Evolutionary conservation across 1,284 basidiomycete species (phyloP), one percentile per base, ranked within the genome.

Genomic region (Agaricales sp.): DNA sequence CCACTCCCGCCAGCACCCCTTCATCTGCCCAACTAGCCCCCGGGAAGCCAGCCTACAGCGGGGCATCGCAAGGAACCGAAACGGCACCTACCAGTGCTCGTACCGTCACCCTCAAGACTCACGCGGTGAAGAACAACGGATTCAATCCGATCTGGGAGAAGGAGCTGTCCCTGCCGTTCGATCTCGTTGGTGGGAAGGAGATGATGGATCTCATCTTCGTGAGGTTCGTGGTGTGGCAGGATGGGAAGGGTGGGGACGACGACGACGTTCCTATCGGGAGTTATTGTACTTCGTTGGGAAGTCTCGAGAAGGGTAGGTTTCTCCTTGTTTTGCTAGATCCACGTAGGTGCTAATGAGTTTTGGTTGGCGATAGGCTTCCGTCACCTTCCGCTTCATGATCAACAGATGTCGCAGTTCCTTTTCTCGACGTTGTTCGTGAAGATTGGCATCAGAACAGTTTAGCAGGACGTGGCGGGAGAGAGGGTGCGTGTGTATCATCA

Each of bases 131-230:
- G 65, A 85, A 88, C 60, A 90, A 92, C 58, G 86, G 89, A 2
- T 90, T 92, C 67, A 92, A 92, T 59, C 92, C 92, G 0, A 68
- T 80, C 1, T 95, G 91, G 87, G 73, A 87, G 56, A 79, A 91
- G 58, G 63, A 63, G 21, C 63, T 92, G 20, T 65, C 66, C 18
- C 69, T 93, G 38, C 77, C 78, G 8, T 85, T 92, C 58, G 74
- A 80, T 46, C 77, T 80, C 54, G 75, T 82, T 1, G 85, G 82
- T 1, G 44, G 21, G 24, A 14, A 24, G 21, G 77, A 78, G 43
- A 85, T 91, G 80, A 68, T 70, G 54, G 87, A 90, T 30, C 70
- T 94, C 26, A 75, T 88, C 24, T 94, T 95, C 61, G 73, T 93
- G 23, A 71, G 80, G 52, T 80, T 94, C 54, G 73, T 79, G 35